phyloP scores from a whole-genome alignment of 495 filamentous ascomycete species.

The Lasiosphaeria miniovina region DNA sequence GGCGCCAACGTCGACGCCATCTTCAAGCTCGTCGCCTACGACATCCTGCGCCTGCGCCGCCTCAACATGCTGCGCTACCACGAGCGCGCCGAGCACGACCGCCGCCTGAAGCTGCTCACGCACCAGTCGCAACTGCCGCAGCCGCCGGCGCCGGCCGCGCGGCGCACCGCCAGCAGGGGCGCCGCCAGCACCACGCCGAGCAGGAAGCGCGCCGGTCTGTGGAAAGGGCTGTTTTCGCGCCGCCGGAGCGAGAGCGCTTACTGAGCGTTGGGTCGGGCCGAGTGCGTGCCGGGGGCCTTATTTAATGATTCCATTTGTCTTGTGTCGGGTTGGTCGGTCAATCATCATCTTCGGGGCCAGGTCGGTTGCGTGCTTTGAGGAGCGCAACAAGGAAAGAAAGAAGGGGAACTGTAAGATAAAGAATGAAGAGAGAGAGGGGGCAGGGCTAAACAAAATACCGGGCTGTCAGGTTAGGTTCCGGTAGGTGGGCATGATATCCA shows the following conservation, averaged over 20 bases:
- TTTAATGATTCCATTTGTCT: background rate
- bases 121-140: slow-evolving; percentile 7
- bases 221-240: slow-evolving; percentile 18
- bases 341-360: too few species aligned
- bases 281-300: background rate
- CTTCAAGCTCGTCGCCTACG: slow-evolving; percentile 30
- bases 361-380: too few species aligned
- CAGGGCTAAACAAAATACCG: background rate
- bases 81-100: slow-evolving; percentile 12
- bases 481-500: too few species aligned
- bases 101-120: background rate
- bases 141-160: background rate
- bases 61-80: slow-evolving; percentile 25
- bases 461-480: too few species aligned
- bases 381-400: background rate
- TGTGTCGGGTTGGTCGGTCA: background rate
- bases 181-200: background rate
- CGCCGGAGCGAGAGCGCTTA: slow-evolving; percentile 14
- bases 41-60: slow-evolving; percentile 28
- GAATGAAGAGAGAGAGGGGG: background rate
- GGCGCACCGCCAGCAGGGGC: too few species aligned
- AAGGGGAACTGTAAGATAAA: background rate
- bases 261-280: background rate
- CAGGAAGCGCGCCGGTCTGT: slow-evolving; percentile 14
- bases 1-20: slow-evolving; percentile 35